Evolutionary conservation across 2,329 filamentous ascomycete genomes (phyloP), one percentile per base, ranked within the genome.

Genomic region (Cladorrhinum sp.): DNA sequence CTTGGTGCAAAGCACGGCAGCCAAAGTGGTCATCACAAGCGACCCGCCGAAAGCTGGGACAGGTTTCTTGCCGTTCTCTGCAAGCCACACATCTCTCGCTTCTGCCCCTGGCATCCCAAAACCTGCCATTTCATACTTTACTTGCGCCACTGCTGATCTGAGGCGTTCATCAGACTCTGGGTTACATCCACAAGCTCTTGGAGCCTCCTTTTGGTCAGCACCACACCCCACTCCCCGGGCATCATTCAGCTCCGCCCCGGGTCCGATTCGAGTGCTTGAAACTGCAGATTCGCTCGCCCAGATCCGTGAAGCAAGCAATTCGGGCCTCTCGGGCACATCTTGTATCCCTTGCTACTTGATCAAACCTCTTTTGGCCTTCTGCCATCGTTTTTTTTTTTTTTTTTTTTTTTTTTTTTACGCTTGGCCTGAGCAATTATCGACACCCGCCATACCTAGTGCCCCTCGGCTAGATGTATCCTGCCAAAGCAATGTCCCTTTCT

Each of bases 251-350:
- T 51, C 46, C 49, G n/a, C 28, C 23, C 55, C 53, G 36, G 53
- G 39, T 55, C 49, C 62, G 59, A 59, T 21, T 30, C 10, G 26
- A 28, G 26, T 28, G 26, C 26, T 46, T 7, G 36, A 58, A 21
- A 26, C 26, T 23, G 24, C 10, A 16, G 28, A 24, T 14, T 26
- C 2, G n/a, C 4, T 36, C 54, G 14, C 6, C 16, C 23, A 46
- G 12, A 12, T 18, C 36, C 51, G 26, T 48, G 52, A 28, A 46
- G 18, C 49, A 21, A 59, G 51, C 46, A 46, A 23, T 18, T 49
- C 56, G 56, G 39, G 28, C 50, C 18, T 42, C 21, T 58, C 50
- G 55, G 57, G 39, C 28, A 14, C 12, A 50, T 12, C 28, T 23
- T 39, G 10, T 28, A 16, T 58, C 8, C 16, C 21, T 14, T 30